Percentiles rank a stretch among this genome's conserved stretches.
phyloP scores from a whole-genome alignment of 2,329 filamentous ascomycete genomes.

The Exophiala sideris region DNA sequence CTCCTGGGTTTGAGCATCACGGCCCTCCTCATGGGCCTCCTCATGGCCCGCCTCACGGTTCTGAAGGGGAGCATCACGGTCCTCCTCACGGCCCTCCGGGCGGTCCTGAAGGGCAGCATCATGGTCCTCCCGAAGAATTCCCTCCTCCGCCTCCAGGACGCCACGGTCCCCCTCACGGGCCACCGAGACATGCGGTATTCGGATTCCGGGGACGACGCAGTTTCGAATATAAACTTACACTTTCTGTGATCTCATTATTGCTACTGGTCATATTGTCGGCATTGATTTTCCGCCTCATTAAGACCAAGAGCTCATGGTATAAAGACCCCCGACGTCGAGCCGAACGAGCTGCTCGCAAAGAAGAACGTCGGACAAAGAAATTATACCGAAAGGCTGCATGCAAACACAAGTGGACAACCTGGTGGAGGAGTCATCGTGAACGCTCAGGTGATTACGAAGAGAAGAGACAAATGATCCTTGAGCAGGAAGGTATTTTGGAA shows the following conservation, averaged over 20 bases:
- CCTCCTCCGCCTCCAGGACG: too few relatives aligned
- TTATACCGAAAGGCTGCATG: conserved; percentile 54
- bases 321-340: conserved; percentile 49
- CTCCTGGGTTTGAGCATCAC: too few relatives aligned
- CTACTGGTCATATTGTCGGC: conserved; percentile 39
- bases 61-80: background rate
- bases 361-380: conserved; percentile 52
- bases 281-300: conserved; percentile 44
- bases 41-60: background rate
- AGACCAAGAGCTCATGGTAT: conserved; percentile 41
- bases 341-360: conserved; percentile 52
- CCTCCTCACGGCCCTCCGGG: conserved; percentile 3
- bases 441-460: conserved; percentile 48
- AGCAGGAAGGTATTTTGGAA: conserved; percentile 46
- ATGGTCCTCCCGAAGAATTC: background rate
- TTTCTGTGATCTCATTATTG: conserved; percentile 38
- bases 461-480: conserved; percentile 47
- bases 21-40: background rate
- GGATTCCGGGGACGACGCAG: background rate
- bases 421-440: conserved; percentile 43
- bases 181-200: background rate
- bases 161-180: background rate
- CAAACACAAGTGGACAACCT: conserved; percentile 49
- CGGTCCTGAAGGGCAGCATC: conserved; percentile 1
- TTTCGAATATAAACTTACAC: conserved; percentile 6